A percentile compares a stretch with the other conserved stretches of the same genome.
Evolutionary conservation across 2,329 filamentous ascomycete species (phyloP).

Genomic region (Sclerotinia spermophila): DNA sequence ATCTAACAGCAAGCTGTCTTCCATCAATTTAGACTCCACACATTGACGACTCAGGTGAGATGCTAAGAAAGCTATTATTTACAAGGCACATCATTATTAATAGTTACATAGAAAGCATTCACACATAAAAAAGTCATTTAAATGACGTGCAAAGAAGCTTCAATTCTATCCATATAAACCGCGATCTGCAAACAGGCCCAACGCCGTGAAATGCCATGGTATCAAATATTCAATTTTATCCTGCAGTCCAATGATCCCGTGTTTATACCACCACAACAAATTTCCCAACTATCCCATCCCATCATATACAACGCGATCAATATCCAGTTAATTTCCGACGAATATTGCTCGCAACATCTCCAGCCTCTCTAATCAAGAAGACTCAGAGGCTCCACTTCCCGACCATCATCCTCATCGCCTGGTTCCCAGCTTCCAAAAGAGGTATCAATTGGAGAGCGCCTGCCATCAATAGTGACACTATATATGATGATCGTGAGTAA

Average conservation of each 20-base stretch:
- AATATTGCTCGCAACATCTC: rapidly evolving
- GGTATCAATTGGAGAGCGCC: not conserved
- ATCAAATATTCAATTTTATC: not conserved
- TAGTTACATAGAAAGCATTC: too few species aligned
- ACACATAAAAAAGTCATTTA: too few species aligned
- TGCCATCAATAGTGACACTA: not conserved
- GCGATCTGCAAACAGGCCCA: not conserved
- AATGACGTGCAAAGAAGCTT: not conserved
- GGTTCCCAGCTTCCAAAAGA: not conserved
- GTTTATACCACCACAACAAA: not conserved
- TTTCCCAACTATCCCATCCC: not conserved
- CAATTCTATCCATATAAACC: not conserved
- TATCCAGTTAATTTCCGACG: not conserved
- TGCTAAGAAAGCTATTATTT: not conserved
- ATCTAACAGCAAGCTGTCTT: not conserved
- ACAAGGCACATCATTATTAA: too few species aligned
- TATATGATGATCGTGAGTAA: not conserved
- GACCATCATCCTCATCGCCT: not conserved
- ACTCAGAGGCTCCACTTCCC: too few species aligned
- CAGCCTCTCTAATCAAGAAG: not conserved
- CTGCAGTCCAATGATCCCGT: not conserved
- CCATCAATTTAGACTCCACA: not conserved
- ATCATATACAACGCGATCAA: not conserved
- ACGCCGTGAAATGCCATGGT: not conserved
- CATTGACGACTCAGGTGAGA: rapidly evolving